Percentiles rank a stretch among this genome's conserved stretches.
Conservation (phyloP, 2,329 filamentous ascomycete species). For the Arachnomyces sp. region DNA sequence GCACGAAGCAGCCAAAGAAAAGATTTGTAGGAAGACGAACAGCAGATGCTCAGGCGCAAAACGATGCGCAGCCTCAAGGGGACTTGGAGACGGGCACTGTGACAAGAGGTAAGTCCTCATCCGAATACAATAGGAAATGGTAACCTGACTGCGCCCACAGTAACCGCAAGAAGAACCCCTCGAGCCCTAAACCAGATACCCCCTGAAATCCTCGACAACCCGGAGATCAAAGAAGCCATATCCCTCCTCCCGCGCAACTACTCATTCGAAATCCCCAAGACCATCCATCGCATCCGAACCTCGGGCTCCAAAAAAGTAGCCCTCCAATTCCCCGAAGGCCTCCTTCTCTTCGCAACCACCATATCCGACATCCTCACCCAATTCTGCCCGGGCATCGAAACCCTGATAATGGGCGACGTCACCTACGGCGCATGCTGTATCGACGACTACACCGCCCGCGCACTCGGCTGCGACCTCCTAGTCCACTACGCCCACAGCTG, state of each 20-base stretch:
- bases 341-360: slow-evolving; percentile 91
- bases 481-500: slow-evolving; percentile 98
- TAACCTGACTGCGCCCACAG: not conserved
- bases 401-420: slow-evolving; percentile 97
- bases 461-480: slow-evolving; percentile 85
- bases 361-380: slow-evolving; percentile 92
- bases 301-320: slow-evolving; percentile 74
- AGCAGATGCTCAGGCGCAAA: slow-evolving; percentile 50
- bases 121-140: not conserved
- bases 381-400: slow-evolving; percentile 87
- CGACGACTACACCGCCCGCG: slow-evolving; percentile 92
- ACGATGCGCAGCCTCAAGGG: slow-evolving; percentile 49
- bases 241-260: slow-evolving; percentile 88
- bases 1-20: slow-evolving; percentile 68
- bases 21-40: slow-evolving; percentile 80
- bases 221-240: slow-evolving; percentile 79
- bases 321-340: slow-evolving; percentile 93
- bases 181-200: slow-evolving; percentile 88
- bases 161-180: slow-evolving; percentile 54
- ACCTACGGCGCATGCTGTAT: slow-evolving; percentile 98
- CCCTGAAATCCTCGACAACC: slow-evolving; percentile 73
- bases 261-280: slow-evolving; percentile 97
- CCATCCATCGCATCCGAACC: slow-evolving; percentile 83
- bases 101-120: slow-evolving; percentile 28
- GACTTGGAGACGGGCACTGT: slow-evolving; percentile 53